These are phyloP conservation scores for Phytophthora megakarya DNA, from an alignment of 352 stramenopile species.

Conservation along the genomic window DNA sequence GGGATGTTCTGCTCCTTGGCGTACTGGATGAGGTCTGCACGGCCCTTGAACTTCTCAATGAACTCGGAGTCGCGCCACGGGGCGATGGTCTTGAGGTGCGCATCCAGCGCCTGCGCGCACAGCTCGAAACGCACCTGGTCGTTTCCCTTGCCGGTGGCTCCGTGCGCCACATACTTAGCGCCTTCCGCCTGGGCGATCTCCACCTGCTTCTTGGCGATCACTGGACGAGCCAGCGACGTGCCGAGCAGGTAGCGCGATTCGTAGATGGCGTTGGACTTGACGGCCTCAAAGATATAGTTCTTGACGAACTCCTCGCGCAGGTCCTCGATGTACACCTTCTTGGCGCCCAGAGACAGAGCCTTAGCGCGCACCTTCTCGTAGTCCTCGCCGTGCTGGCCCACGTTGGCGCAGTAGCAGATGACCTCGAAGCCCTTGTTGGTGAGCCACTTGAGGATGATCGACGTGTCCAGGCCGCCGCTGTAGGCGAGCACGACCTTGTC, in stretches of 20 bases:
- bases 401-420: conserved; percentile 99
- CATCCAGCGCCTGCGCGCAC: conserved; percentile 96
- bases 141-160: conserved; percentile 99
- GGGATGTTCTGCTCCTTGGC: conserved; percentile 97
- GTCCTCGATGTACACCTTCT: conserved; percentile 95
- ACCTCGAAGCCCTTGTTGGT: conserved; percentile 98
- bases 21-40: conserved; percentile 96
- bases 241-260: conserved; percentile 97
- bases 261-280: conserved; percentile 98
- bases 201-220: conserved; percentile 98
- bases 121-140: conserved; percentile 99
- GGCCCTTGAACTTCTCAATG: conserved; percentile 98
- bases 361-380: conserved; percentile 96
- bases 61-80: conserved; percentile 98
- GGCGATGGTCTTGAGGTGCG: conserved; percentile 96
- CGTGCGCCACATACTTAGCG: conserved; percentile 95
- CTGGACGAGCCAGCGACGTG: conserved; percentile 97
- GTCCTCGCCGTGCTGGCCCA: conserved; percentile 97
- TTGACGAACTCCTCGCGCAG: conserved; percentile 97
- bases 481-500: conserved; percentile 97
- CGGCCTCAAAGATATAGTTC: conserved; percentile 93
- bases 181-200: conserved; percentile 92
- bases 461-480: conserved; percentile 98
- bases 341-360: conserved; percentile 68
- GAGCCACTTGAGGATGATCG: conserved; percentile 99